A percentile compares a stretch with the other conserved stretches of the same genome.
Conservation (phyloP, 495 filamentous ascomycete genomes). For the Aspergillus cristatus region DNA sequence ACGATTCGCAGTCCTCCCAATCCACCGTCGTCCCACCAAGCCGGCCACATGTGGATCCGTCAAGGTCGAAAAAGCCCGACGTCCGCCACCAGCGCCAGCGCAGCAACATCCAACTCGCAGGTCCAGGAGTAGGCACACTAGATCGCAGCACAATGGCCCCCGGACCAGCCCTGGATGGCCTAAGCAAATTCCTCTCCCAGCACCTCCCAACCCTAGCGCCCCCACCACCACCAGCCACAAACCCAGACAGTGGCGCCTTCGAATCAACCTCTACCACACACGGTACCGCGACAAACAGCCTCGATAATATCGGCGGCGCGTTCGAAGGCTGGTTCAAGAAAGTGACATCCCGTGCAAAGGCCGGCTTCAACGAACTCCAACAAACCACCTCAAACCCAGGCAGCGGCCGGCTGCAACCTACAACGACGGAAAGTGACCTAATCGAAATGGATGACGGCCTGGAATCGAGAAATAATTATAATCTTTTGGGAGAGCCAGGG, state of each 20-base stretch:
- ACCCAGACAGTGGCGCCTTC: no score
- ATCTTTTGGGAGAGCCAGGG: slow-evolving; percentile 8
- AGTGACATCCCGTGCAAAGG: slow-evolving; percentile 48
- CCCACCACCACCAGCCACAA: slow-evolving; percentile 11
- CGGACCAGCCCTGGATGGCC: slow-evolving; percentile 68
- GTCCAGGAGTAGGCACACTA: slow-evolving; percentile 79
- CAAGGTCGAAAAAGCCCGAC: slow-evolving; percentile 12
- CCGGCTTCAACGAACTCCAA: slow-evolving; percentile 32
- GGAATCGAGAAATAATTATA: slow-evolving; percentile 23
- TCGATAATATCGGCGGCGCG: slow-evolving; percentile 77
- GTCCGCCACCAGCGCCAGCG: slow-evolving; percentile 30
- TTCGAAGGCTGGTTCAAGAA: slow-evolving; percentile 86
- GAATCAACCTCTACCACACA: no score
- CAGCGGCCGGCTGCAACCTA: slow-evolving; percentile 21
- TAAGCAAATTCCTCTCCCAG: slow-evolving; percentile 70
- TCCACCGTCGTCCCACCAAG: slow-evolving; percentile 8
- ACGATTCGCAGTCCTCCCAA: slow-evolving; percentile 11
- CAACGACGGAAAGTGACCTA: slow-evolving; percentile 49
- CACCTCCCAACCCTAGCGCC: slow-evolving; percentile 65
- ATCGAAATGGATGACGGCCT: slow-evolving; percentile 71
- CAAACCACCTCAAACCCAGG: slow-evolving; percentile 20
- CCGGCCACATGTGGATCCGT: slow-evolving; percentile 13
- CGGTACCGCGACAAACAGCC: slow-evolving; percentile 31
- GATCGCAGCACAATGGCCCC: slow-evolving; percentile 57
- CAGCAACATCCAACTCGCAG: slow-evolving; percentile 47